Evolutionary conservation across 768 basidiomycete genomes (phyloP).

Genomic region (Suillus brevipes): DNA sequence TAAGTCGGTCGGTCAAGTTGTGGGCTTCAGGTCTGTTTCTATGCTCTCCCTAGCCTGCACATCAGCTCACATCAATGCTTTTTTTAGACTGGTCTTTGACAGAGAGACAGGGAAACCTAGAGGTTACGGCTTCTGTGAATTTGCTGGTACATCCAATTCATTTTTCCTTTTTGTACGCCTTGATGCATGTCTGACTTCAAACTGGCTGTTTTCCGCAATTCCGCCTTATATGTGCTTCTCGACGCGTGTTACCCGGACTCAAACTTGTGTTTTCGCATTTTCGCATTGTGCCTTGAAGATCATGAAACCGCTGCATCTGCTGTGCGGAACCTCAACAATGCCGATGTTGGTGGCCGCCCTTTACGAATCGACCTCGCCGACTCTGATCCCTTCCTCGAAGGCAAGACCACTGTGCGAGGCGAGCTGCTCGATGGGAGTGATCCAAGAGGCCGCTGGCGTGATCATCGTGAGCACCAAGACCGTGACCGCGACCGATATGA

Average conservation of each 20-base stretch:
- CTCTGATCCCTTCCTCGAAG: slow-evolving; percentile 89
- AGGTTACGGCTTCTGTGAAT: slow-evolving; percentile 94
- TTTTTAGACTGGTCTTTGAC: slow-evolving; percentile 77
- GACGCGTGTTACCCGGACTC: slow-evolving; percentile 4
- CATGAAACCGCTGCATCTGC: slow-evolving; percentile 95
- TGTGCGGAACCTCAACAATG: slow-evolving; percentile 92
- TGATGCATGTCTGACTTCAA: slow-evolving; percentile 40
- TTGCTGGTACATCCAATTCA: slow-evolving; percentile 67
- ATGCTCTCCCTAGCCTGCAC: no score
- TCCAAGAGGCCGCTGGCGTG: slow-evolving; percentile 38
- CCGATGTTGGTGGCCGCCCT: slow-evolving; percentile 88
- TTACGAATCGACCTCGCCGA: slow-evolving; percentile 94
- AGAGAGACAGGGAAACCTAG: slow-evolving; percentile 92
- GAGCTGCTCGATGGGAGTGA: slow-evolving; percentile 72
- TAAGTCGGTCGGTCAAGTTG: slow-evolving; percentile 84
- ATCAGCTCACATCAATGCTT: slow-evolving; percentile 10
- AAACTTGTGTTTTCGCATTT: slow-evolving; percentile 6
- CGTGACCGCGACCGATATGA: slow-evolving; percentile 45
- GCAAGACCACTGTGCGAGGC: slow-evolving; percentile 84
- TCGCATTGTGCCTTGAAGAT: slow-evolving; percentile 48
- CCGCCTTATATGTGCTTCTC: slow-evolving; percentile 9
- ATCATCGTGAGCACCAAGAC: slow-evolving; percentile 54
- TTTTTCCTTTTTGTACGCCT: slow-evolving; percentile 22
- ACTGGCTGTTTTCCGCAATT: slow-evolving; percentile 22
- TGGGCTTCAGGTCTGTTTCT: slow-evolving; percentile 74